Percentiles rank a stretch among this genome's conserved stretches.
These are phyloP conservation scores for Pulveroboletus sp. DNA, from an alignment of 768 basidiomycete genomes.

Conservation along the genomic window DNA sequence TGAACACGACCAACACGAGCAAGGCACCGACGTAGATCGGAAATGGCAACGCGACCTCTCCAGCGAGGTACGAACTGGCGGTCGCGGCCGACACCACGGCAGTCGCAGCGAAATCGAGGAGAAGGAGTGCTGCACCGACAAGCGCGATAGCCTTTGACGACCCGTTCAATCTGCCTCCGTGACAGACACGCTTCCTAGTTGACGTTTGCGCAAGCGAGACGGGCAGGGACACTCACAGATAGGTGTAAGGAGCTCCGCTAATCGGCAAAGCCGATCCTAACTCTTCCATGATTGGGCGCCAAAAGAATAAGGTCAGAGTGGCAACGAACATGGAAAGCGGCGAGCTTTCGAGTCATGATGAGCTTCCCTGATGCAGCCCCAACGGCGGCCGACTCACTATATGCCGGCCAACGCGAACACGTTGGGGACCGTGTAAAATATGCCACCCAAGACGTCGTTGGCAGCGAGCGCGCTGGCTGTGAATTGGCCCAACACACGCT, in stretches of 20 bases:
- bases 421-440: conserved; percentile 67
- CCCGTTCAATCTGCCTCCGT: conserved; percentile 49
- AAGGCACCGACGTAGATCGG: conserved; percentile 48
- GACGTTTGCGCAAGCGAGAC: background rate
- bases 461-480: conserved; percentile 64
- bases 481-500: conserved; percentile 54
- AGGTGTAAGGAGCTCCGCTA: conserved; percentile 68
- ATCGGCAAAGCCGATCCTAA: conserved; percentile 65
- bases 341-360: conserved; percentile 39
- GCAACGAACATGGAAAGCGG: conserved; percentile 67
- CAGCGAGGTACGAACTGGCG: conserved; percentile 60
- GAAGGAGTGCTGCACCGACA: conserved; percentile 58
- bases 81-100: conserved; percentile 72
- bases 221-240: conserved; percentile 42
- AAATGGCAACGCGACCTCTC: conserved; percentile 59
- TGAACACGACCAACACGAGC: conserved; percentile 53
- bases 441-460: conserved; percentile 62
- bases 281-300: conserved; percentile 74
- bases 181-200: background rate
- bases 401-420: conserved; percentile 57
- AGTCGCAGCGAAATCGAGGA: conserved; percentile 71
- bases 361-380: background rate
- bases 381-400: conserved; percentile 44
- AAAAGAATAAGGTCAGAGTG: conserved; percentile 58
- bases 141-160: conserved; percentile 61